phyloP scores from a whole-genome alignment of 108 stramenopile species.

The Nannochloropsis oceanica region DNA sequence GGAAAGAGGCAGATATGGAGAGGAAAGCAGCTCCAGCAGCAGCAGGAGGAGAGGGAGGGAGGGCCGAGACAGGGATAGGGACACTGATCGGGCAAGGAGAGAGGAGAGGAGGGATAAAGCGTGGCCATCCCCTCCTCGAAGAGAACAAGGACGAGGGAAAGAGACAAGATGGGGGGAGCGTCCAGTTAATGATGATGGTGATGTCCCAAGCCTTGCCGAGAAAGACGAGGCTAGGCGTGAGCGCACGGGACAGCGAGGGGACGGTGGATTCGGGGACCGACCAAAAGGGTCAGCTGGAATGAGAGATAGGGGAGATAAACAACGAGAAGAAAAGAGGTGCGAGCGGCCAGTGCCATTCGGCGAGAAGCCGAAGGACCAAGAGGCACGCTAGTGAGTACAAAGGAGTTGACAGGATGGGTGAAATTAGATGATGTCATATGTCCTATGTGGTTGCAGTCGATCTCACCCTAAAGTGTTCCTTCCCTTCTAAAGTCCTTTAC shows the following conservation, averaged over 20 bases:
- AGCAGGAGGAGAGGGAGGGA: neutral
- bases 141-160: neutral
- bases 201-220: neutral
- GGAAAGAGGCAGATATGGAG: neutral
- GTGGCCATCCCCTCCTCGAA: neutral
- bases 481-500: neutral
- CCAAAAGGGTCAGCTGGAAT: no score
- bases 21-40: neutral
- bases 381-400: neutral
- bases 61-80: neutral
- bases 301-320: neutral
- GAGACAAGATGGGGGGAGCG: neutral
- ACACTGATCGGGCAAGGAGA: neutral
- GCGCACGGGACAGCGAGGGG: no score
- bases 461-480: neutral
- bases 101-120: neutral
- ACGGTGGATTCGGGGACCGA: no score
- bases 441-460: no score
- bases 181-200: neutral
- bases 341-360: neutral
- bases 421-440: neutral
- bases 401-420: neutral
- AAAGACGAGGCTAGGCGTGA: neutral
- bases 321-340: neutral
- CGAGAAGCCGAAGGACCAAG: neutral